phyloP scores from a whole-genome alignment of 441 rosid species.

The Dalechampia spathulata region DNA sequence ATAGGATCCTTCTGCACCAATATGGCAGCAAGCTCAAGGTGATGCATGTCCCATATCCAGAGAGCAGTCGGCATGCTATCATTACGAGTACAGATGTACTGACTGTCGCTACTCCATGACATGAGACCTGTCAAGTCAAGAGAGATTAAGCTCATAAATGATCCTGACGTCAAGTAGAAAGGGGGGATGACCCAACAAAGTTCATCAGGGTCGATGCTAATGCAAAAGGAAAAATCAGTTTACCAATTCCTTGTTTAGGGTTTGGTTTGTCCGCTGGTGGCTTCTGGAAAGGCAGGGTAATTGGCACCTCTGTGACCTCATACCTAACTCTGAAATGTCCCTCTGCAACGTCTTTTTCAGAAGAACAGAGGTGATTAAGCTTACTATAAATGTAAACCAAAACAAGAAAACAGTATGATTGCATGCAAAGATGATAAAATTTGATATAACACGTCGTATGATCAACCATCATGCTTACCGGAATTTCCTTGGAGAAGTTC shows the following conservation, averaged over 20 bases:
- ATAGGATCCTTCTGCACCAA: conserved; percentile 88
- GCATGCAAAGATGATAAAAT: not conserved
- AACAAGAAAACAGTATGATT: not conserved
- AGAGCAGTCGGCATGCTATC: conserved; percentile 88
- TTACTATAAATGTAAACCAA: not conserved
- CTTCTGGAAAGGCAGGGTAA: conserved; percentile 76
- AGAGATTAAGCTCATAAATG: not conserved
- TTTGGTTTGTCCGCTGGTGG: conserved; percentile 91
- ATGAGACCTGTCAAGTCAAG: conserved; percentile 52
- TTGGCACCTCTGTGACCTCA: conserved; percentile 74
- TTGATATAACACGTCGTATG: not conserved
- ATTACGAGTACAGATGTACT: conserved; percentile 72
- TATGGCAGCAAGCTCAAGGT: conserved; percentile 82
- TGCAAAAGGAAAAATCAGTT: conserved; percentile 11
- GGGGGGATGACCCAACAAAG: not conserved
- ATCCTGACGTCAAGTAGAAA: not conserved
- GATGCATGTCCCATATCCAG: conserved; percentile 92
- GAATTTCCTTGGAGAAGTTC: conserved; percentile 65
- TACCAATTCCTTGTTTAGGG: conserved; percentile 99
- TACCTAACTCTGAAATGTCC: conserved; percentile 73
- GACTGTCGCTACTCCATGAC: conserved; percentile 96
- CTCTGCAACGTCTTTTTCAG: conserved; percentile 33
- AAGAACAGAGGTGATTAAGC: not conserved
- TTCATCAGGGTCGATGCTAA: not conserved
- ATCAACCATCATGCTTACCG: conserved; percentile 31